Percentiles rank a stretch among this genome's conserved stretches.
These are phyloP conservation scores for bread wheat (Triticum aestivum) DNA, from an alignment of 176 grass and related monocot species.

Conservation along the genomic window IWGSC_CS_RefSeq_v2.1 NC_057802.1:537724738-537725237, in stretches of 20 bases:
- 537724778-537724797: background rate
- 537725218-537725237: too few species aligned
- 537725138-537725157: too few species aligned
- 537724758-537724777: background rate
- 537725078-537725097: too few species aligned
- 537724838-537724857: background rate
- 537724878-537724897: background rate
- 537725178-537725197: too few species aligned
- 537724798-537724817: constrained; percentile 18
- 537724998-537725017: background rate
- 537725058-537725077: too few species aligned
- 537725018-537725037: too few species aligned
- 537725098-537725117: too few species aligned
- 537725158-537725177: too few species aligned
- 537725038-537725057: too few species aligned
- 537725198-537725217: too few species aligned
- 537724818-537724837: constrained; percentile 6
- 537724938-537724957: background rate
- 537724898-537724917: constrained; percentile 4
- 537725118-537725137: too few species aligned
- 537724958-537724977: background rate
- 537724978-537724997: background rate
- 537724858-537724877: constrained; percentile 29
- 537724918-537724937: constrained; percentile 23
- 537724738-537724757: background rate